phyloP scores from a whole-genome alignment of 805 yeast genomes.

The Cyberlindnera xylosilytica region DNA sequence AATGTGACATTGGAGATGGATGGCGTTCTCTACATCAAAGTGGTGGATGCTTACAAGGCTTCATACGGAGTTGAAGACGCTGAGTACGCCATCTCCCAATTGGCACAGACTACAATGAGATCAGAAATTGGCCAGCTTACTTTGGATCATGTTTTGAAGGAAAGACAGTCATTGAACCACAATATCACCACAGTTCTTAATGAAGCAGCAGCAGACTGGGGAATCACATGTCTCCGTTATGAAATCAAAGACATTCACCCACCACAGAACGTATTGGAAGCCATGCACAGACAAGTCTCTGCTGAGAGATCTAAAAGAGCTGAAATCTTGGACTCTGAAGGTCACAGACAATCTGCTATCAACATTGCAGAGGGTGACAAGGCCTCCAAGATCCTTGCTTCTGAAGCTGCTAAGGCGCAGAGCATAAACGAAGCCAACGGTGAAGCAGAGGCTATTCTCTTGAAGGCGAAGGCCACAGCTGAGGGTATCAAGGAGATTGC shows the following conservation, averaged over 20 bases:
- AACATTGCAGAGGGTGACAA: conserved; percentile 84
- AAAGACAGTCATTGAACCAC: conserved; percentile 66
- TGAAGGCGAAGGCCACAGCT: conserved; percentile 72
- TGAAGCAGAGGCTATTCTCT: conserved; percentile 65
- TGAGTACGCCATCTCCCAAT: conserved; percentile 77
- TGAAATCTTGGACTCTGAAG: conserved; percentile 83
- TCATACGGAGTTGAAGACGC: conserved; percentile 87
- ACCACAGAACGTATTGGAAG: conserved; percentile 78
- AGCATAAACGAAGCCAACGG: conserved; percentile 68
- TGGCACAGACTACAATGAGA: conserved; percentile 90
- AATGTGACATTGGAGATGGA: conserved; percentile 83
- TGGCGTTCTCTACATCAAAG: conserved; percentile 76
- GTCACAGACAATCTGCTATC: conserved; percentile 73
- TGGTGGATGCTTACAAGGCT: conserved; percentile 80
- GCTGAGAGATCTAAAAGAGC: conserved; percentile 88
- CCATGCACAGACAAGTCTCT: conserved; percentile 88
- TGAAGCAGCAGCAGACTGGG: conserved; percentile 86
- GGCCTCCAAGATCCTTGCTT: conserved; percentile 64
- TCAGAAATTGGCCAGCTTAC: conserved; percentile 83
- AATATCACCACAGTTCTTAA: conserved; percentile 78
- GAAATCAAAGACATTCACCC: conserved; percentile 89
- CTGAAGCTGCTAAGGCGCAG: conserved; percentile 65
- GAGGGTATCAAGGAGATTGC: conserved; percentile 65
- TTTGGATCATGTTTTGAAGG: conserved; percentile 73
- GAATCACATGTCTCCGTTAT: conserved; percentile 76